A percentile compares a stretch with the other conserved stretches of the same genome.
phyloP scores from a whole-genome alignment of 805 yeast species.

The Tetrapisispora taiwanensis region DNA sequence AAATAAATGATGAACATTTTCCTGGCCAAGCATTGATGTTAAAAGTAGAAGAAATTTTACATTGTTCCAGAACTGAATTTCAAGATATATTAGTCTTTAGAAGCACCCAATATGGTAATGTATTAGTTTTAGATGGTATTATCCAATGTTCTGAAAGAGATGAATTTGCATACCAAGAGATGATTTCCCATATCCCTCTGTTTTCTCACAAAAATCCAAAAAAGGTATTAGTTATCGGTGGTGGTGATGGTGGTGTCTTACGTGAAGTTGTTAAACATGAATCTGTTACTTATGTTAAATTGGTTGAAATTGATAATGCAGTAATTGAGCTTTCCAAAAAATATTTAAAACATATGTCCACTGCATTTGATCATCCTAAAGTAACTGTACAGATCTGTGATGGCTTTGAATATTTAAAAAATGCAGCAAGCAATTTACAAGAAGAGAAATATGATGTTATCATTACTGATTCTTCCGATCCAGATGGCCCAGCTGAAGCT shows the following conservation, averaged over 20 bases:
- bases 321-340: slow-evolving; percentile 64
- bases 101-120: slow-evolving; percentile 73
- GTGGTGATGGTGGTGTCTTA: slow-evolving; percentile 93
- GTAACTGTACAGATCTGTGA: slow-evolving; percentile 64
- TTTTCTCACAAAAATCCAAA: slow-evolving; percentile 68
- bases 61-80: slow-evolving; percentile 55
- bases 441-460: slow-evolving; percentile 62
- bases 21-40: slow-evolving; percentile 81
- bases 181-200: slow-evolving; percentile 76
- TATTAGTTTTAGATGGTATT: slow-evolving; percentile 79
- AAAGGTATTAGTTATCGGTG: slow-evolving; percentile 79
- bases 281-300: slow-evolving; percentile 50
- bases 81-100: slow-evolving; percentile 79
- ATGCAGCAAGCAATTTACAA: slow-evolving; percentile 20
- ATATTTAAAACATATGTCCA: slow-evolving; percentile 71
- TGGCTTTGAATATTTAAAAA: slow-evolving; percentile 69
- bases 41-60: slow-evolving; percentile 52
- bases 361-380: slow-evolving; percentile 52
- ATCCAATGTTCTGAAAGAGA: slow-evolving; percentile 88
- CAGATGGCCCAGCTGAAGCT: slow-evolving; percentile 91
- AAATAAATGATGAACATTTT: slow-evolving; percentile 56
- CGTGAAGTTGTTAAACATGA: slow-evolving; percentile 78
- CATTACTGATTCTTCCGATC: slow-evolving; percentile 88
- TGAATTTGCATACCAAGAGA: slow-evolving; percentile 89
- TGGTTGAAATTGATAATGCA: slow-evolving; percentile 83